Evolutionary conservation across 2,329 filamentous ascomycete species (phyloP), one percentile per base, ranked within the genome.

Genomic region (Cladophialophora chaetospira): DNA sequence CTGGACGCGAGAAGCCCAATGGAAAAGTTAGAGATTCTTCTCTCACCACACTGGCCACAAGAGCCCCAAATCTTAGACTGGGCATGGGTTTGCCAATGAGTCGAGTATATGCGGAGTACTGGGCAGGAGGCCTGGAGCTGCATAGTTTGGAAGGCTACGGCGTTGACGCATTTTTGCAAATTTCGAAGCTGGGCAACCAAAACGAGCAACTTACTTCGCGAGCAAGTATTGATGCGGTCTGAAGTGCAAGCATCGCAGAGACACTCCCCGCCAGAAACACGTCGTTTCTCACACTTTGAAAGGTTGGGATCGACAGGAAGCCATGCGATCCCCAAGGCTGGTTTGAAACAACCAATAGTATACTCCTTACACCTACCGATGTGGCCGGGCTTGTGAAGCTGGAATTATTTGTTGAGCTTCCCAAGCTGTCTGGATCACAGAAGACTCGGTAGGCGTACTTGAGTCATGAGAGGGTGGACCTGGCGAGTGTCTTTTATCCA

Each of bases 121-220:
- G 94, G 94, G 94, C 94, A 2, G 94, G 94, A 21, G 94, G 84
- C 66, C 77, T 99, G 6, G 89, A 96, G 67, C 73, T 97, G 57
- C 93, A 97, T 71, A 97, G 89, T 68, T 77, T 99, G 5, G 93
- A 97, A 70, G 95, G 94, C 0, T 97, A 97, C 70, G 94, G 94
- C 11, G 91, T 95, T 5, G 94, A 99, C 75, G 92, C 89, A 0
- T 99, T 99, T 69, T 75, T 99, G 62, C 92, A 97, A 70, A 96
- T 99, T 58, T 96, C 91, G 4, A 95, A 96, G 71, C 79, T 99
- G 55, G 94, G 94, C 17, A 99, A 99, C 72, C 97, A 96, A 79
- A 97, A 97, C 69, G 94, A 99, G 77, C 91, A 96, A 72, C 79
- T 99, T 60, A 91, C 81, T 15, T 91, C 85, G 25, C 79, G 88